Conservation (phyloP, 2,329 filamentous ascomycete species). For the Aspergillus ustus region DNA sequence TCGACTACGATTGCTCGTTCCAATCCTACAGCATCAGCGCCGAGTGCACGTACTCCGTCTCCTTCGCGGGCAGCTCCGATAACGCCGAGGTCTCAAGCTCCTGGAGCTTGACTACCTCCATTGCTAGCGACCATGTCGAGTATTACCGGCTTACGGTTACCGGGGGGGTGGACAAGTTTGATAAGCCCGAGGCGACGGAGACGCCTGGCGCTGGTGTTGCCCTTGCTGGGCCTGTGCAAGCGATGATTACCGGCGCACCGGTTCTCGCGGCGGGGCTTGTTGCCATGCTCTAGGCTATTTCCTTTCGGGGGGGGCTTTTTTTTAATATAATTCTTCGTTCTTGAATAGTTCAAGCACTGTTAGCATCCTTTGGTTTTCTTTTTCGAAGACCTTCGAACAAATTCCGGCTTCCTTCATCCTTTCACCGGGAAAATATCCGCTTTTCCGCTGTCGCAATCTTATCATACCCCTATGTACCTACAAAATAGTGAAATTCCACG, state of each 20-base stretch:
- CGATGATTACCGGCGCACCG: constrained; percentile 10
- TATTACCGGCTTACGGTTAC: constrained; percentile 4
- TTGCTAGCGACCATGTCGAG: neutral
- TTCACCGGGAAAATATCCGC: too few species aligned
- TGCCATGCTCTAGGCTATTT: neutral
- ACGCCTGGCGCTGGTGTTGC: neutral
- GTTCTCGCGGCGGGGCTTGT: neutral
- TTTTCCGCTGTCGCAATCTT: too few species aligned
- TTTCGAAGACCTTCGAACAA: too few species aligned
- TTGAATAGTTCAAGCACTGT: too few species aligned
- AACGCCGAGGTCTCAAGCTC: neutral
- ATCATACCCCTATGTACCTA: too few species aligned
- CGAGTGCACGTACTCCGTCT: neutral
- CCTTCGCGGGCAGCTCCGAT: neutral
- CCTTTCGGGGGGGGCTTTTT: too few species aligned
- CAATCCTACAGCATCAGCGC: neutral
- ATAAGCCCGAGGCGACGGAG: constrained; percentile 3
- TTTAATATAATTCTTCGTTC: too few species aligned
- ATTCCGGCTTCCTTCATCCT: too few species aligned
- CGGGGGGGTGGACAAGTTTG: neutral
- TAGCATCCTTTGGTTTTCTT: too few species aligned
- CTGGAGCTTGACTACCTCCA: neutral
- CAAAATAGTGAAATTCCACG: too few species aligned
- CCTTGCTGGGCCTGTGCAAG: neutral
- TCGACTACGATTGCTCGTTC: neutral